A percentile compares a stretch with the other conserved stretches of the same genome.
Evolutionary conservation across 306 rosid genomes (phyloP).

Genomic region (Calophaca sinica): DNA sequence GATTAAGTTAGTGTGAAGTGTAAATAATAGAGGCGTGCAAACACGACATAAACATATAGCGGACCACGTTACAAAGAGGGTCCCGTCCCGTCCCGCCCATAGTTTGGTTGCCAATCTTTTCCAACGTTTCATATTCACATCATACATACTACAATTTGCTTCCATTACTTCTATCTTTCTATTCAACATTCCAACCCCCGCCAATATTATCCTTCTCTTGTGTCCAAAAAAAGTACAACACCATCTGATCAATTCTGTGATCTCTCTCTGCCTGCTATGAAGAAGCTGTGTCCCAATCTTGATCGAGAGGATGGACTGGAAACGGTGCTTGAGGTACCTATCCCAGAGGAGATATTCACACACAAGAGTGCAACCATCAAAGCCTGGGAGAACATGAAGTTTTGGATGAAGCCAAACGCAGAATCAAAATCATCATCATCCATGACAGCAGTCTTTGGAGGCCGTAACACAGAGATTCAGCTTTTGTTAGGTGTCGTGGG

Average conservation of each 20-base stretch:
- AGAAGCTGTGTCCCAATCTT: constrained; percentile 88
- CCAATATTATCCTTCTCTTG: too few species aligned
- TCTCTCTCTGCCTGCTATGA: constrained; percentile 51
- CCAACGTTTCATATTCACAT: constrained; percentile 29
- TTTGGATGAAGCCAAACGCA: constrained; percentile 69
- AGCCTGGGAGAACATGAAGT: constrained; percentile 85
- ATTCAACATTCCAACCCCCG: constrained; percentile 41
- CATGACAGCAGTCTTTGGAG: constrained; percentile 62
- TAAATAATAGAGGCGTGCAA: constrained; percentile 76
- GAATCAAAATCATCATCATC: constrained; percentile 51
- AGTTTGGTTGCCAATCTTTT: constrained; percentile 54
- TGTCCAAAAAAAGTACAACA: too few species aligned
- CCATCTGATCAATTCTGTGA: neutral
- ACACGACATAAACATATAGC: constrained; percentile 82
- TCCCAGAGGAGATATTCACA: constrained; percentile 80
- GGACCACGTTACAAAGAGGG: constrained; percentile 66
- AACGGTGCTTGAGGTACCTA: constrained; percentile 94
- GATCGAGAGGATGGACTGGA: constrained; percentile 92
- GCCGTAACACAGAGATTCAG: constrained; percentile 76
- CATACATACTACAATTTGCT: neutral
- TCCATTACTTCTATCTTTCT: constrained; percentile 26
- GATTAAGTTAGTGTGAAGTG: constrained; percentile 38
- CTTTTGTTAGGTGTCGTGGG: constrained; percentile 87
- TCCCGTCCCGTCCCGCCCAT: constrained; percentile 44
- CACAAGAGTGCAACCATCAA: constrained; percentile 53